Base-by-base conservation (phyloP, 768 basidiomycete genomes). In the Russula emetica region DNA sequence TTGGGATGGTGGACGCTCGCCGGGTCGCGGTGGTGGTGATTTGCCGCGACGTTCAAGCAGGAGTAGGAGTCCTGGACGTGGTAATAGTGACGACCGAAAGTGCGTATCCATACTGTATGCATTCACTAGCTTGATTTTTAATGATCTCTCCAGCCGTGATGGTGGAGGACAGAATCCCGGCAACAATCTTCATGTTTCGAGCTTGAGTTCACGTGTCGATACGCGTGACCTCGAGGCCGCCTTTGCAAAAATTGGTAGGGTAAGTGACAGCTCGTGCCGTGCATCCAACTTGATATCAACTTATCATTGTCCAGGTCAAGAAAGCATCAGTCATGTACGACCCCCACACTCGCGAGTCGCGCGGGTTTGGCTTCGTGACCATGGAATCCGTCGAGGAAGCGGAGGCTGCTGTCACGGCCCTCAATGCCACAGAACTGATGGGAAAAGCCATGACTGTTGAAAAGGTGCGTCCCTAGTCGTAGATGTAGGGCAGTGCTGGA, bases 381-480 rank as follows among this genome's bases (percentile, higher is more conserved):
- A 88, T 92, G 87, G 87, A 85, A 74, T 82, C 83, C 28, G 73
- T 68, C 9, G 95, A 96, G 70, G 96, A 97, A 70, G 97, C 96
- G 6, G 91, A 95, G 50, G 92, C 93, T 50, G 92, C 90, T 60
- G 85, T 98, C 66, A 85, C 90, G 40, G 88, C 87, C 6, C 78
- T 98, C 60, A 90, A 93, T 72, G 82, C 82, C 26, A 88, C 90
- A 53, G 92, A 94, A 45, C 74, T 98, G 50, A 85, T 89, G 80
- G 97, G 96, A 59, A 95, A 94, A 78, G 78, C 82, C 34, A 82
- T 94, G 60, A 90, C 82, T 63, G 90, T 99, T n/a, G 91, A 94
- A 78, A 94, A 88, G 81, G 92, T 90, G 56, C 38, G 72, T 71
- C 24, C 11, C 28, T n/a, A 7, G 13, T 1, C 13, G 18, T 32